Evolutionary conservation across 495 filamentous ascomycete genomes (phyloP).

Genomic region (Lineolata rhizophorae): DNA sequence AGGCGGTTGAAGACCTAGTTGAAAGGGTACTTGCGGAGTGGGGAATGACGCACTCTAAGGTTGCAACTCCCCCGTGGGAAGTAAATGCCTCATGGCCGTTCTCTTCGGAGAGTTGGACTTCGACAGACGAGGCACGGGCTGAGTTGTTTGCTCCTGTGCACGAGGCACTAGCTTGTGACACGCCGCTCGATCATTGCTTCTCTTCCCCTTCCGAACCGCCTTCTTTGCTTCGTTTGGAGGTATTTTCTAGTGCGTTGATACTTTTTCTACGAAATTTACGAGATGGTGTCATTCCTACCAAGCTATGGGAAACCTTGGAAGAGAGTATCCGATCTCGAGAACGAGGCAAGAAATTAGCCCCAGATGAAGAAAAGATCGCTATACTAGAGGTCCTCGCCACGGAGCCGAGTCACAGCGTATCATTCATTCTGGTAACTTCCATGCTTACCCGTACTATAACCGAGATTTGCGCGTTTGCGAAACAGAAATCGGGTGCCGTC

Average conservation of each 20-base stretch:
- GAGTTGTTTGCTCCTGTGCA: conserved; percentile 18
- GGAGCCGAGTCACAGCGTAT: conserved; percentile 57
- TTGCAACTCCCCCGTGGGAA: conserved; percentile 29
- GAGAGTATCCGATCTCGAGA: conserved; percentile 30
- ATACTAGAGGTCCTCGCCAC: conserved; percentile 52
- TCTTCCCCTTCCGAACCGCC: conserved; percentile 35
- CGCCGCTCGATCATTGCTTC: conserved; percentile 23
- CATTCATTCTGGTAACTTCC: conserved; percentile 65
- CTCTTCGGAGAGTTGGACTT: conserved; percentile 28
- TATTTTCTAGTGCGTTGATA: conserved; percentile 42
- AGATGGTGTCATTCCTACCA: conserved; percentile 48
- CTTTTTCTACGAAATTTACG: conserved; percentile 47
- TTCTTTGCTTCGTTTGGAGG: conserved; percentile 43
- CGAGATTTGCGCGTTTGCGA: too few relatives aligned
- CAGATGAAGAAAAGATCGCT: conserved; percentile 42
- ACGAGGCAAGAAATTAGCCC: conserved; percentile 22
- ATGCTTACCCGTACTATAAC: conserved; percentile 31
- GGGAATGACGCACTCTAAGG: conserved; percentile 45
- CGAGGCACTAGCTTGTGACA: conserved; percentile 48
- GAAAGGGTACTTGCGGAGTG: conserved; percentile 63
- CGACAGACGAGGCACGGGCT: conserved; percentile 12
- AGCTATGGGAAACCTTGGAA: conserved; percentile 52
- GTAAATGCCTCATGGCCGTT: conserved; percentile 62
- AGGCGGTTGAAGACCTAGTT: conserved; percentile 51
- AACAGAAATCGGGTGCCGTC: too few relatives aligned